Conservation (phyloP, 2,329 filamentous ascomycete species). For the Penicillium aurantiogriseum region DNA sequence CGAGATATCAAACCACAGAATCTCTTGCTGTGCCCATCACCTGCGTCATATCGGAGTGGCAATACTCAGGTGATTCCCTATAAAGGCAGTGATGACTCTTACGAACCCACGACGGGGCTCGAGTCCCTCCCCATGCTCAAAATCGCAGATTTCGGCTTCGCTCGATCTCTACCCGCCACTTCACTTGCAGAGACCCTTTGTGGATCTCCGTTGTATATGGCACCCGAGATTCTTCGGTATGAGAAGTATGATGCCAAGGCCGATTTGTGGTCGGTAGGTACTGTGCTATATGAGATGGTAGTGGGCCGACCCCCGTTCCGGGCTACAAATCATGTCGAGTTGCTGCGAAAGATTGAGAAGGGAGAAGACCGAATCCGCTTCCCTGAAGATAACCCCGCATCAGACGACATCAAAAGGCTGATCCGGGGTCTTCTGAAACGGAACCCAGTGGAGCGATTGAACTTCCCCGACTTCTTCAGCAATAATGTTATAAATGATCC, state of each 20-base stretch:
- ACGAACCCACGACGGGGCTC: slow-evolving; percentile 77
- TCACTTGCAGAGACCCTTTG: slow-evolving; percentile 94
- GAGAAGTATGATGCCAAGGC: slow-evolving; percentile 97
- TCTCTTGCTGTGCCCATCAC: slow-evolving; percentile 80
- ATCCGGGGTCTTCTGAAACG: slow-evolving; percentile 80
- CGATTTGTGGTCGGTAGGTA: slow-evolving; percentile 96
- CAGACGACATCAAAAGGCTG: slow-evolving; percentile 72
- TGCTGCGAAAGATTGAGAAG: slow-evolving; percentile 87
- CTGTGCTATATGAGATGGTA: slow-evolving; percentile 93
- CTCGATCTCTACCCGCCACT: slow-evolving; percentile 82
- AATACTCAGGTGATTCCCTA: slow-evolving; percentile 65
- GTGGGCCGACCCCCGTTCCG: slow-evolving; percentile 86
- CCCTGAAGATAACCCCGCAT: slow-evolving; percentile 68
- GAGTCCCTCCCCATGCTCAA: slow-evolving; percentile 91
- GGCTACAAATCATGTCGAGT: slow-evolving; percentile 89
- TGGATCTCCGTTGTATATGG: slow-evolving; percentile 97
- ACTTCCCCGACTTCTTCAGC: slow-evolving; percentile 80
- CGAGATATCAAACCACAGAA: slow-evolving; percentile 98
- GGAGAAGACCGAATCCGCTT: slow-evolving; percentile 85
- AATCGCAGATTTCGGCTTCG: slow-evolving; percentile 98
- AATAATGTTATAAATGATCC: slow-evolving; percentile 69
- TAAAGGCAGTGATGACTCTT: slow-evolving; percentile 74
- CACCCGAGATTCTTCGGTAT: slow-evolving; percentile 93
- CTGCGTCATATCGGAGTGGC: slow-evolving; percentile 64
- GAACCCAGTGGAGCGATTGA: slow-evolving; percentile 79